Conservation (phyloP, 768 basidiomycete species). For the Tylopilus sp. region DNA sequence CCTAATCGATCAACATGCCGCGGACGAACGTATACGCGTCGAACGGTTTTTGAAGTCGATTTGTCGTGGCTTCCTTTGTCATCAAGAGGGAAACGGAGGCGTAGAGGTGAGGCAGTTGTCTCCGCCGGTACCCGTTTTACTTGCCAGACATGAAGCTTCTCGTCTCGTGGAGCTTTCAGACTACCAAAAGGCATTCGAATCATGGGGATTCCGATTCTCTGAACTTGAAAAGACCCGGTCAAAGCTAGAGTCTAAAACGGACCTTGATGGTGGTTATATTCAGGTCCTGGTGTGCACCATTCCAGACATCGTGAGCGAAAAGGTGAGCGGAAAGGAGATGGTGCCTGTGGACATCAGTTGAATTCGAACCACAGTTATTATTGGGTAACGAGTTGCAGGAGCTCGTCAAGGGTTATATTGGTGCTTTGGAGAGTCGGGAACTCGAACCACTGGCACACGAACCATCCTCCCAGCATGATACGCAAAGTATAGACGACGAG, state of each 20-base stretch:
- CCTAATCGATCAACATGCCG: slow-evolving; percentile 95
- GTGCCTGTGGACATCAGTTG: neutral
- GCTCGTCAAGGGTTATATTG: slow-evolving; percentile 70
- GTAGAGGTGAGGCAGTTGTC: slow-evolving; percentile 43
- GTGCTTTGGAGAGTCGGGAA: slow-evolving; percentile 52
- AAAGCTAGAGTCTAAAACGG: slow-evolving; percentile 15
- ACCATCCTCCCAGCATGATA: slow-evolving; percentile 8
- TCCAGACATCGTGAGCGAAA: slow-evolving; percentile 70
- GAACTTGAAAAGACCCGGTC: slow-evolving; percentile 30
- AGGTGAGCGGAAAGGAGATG: slow-evolving; percentile 37
- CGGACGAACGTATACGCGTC: slow-evolving; percentile 93
- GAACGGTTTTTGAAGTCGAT: slow-evolving; percentile 75
- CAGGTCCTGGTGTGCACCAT: slow-evolving; percentile 63
- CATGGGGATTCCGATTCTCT: slow-evolving; percentile 69
- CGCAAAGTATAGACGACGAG: slow-evolving; percentile 17
- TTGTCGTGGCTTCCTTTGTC: slow-evolving; percentile 62
- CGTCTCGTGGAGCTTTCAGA: slow-evolving; percentile 41
- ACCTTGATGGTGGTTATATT: slow-evolving; percentile 40
- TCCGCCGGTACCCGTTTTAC: slow-evolving; percentile 57
- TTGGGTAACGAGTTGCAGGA: slow-evolving; percentile 70
- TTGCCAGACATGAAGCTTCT: slow-evolving; percentile 63
- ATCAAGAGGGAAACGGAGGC: slow-evolving; percentile 35
- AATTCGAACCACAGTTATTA: slow-evolving; percentile 46
- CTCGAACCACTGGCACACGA: slow-evolving; percentile 22
- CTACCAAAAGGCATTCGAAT: slow-evolving; percentile 47